A percentile compares a stretch with the other conserved stretches of the same genome.
Evolutionary conservation across 805 yeast genomes (phyloP).

Genomic region (Suhomyces vadensis): DNA sequence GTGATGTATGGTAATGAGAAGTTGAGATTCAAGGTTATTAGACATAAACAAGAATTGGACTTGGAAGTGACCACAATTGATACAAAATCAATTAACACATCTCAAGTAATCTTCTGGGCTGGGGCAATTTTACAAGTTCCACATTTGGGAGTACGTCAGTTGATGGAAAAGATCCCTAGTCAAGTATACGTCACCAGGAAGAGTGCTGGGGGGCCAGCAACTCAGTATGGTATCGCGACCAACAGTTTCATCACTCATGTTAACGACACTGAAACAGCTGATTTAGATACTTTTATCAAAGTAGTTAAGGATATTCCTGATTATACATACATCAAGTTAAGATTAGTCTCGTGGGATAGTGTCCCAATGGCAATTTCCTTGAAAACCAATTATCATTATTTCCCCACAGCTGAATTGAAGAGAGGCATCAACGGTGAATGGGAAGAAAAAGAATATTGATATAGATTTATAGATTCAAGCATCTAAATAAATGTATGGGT

Average conservation of each 20-base stretch:
- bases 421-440: slow-evolving; percentile 47
- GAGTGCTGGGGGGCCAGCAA: slow-evolving; percentile 82
- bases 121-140: slow-evolving; percentile 84
- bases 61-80: slow-evolving; percentile 65
- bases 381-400: slow-evolving; percentile 86
- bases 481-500: neutral
- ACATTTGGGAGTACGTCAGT: slow-evolving; percentile 90
- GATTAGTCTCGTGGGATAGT: slow-evolving; percentile 81
- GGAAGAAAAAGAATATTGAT: slow-evolving; percentile 44
- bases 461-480: neutral
- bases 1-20: slow-evolving; percentile 44
- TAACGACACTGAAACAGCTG: slow-evolving; percentile 72
- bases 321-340: slow-evolving; percentile 74
- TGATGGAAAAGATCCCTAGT: slow-evolving; percentile 73
- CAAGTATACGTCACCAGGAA: slow-evolving; percentile 79
- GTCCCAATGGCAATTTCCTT: slow-evolving; percentile 84
- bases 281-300: slow-evolving; percentile 62
- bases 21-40: slow-evolving; percentile 62
- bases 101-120: slow-evolving; percentile 74
- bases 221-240: slow-evolving; percentile 73
- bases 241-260: slow-evolving; percentile 89
- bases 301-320: slow-evolving; percentile 75
- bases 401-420: slow-evolving; percentile 67
- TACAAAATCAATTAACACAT: slow-evolving; percentile 58
- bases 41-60: slow-evolving; percentile 66